Conservation (phyloP, 108 stramenopile species). For the Epipyxis sp. region DNA sequence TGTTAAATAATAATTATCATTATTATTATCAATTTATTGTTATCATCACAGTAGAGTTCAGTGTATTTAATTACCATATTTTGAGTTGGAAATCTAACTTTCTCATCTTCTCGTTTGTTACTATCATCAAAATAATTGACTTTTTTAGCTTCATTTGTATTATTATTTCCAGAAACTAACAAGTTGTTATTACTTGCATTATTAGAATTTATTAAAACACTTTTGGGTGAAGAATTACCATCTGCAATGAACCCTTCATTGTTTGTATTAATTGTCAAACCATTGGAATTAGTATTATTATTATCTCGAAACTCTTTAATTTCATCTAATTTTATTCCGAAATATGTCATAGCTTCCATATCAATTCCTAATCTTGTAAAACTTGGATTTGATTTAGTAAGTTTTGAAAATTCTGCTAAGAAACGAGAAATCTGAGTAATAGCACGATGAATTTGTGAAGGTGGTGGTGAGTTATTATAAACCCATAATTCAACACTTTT, state of each 20-base stretch:
- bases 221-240: neutral
- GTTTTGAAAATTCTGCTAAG: constrained; percentile 7
- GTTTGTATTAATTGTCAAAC: too few relatives aligned
- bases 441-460: constrained; percentile 5
- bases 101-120: neutral
- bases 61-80: too few relatives aligned
- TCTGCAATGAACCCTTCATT: too few relatives aligned
- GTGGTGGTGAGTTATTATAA: neutral
- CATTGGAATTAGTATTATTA: too few relatives aligned
- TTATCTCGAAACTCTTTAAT: neutral
- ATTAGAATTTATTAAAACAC: neutral
- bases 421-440: constrained; percentile 14
- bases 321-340: neutral
- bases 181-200: neutral
- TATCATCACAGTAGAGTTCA: too few relatives aligned
- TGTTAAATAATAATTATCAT: too few relatives aligned
- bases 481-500: constrained; percentile 55
- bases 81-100: neutral
- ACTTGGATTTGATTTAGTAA: neutral
- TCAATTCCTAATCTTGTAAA: constrained; percentile 2
- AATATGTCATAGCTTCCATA: neutral
- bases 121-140: neutral
- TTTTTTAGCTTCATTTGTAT: too few relatives aligned
- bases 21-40: too few relatives aligned
- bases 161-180: neutral